These are phyloP conservation scores for Xylaria nigripes DNA, from an alignment of 495 filamentous ascomycete genomes.

Conservation along the genomic window DNA sequence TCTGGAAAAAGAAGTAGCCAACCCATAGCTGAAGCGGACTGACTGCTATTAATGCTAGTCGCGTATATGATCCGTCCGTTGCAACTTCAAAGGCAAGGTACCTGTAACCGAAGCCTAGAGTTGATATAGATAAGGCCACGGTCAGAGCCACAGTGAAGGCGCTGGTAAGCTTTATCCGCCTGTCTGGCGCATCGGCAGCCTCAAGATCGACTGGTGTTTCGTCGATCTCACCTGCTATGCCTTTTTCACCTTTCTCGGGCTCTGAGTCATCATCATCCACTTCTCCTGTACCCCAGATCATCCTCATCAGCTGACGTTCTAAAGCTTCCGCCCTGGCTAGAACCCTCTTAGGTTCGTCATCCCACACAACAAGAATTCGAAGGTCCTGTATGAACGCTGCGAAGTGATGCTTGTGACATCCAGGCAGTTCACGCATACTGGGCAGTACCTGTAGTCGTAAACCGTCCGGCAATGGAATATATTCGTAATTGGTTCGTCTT, in stretches of 20 bases:
- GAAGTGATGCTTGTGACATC: constrained; percentile 56
- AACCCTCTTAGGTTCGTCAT: constrained; percentile 51
- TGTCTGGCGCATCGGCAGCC: constrained; percentile 30
- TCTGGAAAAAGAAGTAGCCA: constrained; percentile 56
- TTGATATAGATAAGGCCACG: constrained; percentile 41
- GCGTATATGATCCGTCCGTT: constrained; percentile 42
- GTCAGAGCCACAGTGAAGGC: constrained; percentile 43
- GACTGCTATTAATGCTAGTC: constrained; percentile 40
- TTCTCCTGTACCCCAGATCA: constrained; percentile 44
- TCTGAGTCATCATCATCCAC: constrained; percentile 36
- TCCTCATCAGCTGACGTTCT: constrained; percentile 44
- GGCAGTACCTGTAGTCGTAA: constrained; percentile 53
- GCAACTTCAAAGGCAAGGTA: constrained; percentile 43
- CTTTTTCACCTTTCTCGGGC: constrained; percentile 30
- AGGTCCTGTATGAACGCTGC: constrained; percentile 56
- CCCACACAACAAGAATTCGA: constrained; percentile 57
- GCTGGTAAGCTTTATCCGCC: constrained; percentile 43
- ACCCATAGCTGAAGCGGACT: constrained; percentile 48
- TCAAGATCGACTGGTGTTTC: constrained; percentile 32
- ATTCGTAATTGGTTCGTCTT: constrained; percentile 32
- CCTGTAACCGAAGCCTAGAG: constrained; percentile 50
- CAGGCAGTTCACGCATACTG: constrained; percentile 44
- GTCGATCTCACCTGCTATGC: constrained; percentile 25
- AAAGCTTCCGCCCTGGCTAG: constrained; percentile 42
- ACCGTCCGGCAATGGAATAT: constrained; percentile 49